phyloP scores from a whole-genome alignment of 164 flowering plant species.

The Liriodendron chinense region DNA sequence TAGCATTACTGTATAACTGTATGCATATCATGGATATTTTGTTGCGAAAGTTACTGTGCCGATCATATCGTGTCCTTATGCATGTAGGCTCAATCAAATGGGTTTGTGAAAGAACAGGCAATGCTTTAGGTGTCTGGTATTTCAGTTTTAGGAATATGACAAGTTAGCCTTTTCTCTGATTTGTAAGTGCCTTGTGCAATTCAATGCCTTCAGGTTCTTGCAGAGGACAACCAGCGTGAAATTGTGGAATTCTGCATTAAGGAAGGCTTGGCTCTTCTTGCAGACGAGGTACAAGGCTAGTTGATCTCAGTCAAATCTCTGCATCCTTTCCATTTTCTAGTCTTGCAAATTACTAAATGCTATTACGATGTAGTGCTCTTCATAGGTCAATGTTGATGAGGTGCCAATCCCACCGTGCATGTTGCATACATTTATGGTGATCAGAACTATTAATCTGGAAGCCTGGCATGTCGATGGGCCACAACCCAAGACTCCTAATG shows the following conservation, averaged over 20 bases:
- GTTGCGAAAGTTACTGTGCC: no score
- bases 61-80: no score
- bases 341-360: neutral
- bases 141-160: no score
- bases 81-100: no score
- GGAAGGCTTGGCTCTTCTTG: slow-evolving; percentile 93
- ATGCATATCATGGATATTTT: no score
- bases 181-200: neutral
- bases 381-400: neutral
- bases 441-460: neutral
- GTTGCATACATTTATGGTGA: neutral
- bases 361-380: neutral
- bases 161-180: neutral
- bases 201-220: slow-evolving; percentile 63
- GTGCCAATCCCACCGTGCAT: neutral
- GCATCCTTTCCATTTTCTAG: neutral
- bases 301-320: neutral
- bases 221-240: slow-evolving; percentile 80
- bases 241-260: slow-evolving; percentile 93
- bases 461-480: neutral
- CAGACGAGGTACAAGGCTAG: slow-evolving; percentile 76
- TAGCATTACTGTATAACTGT: no score
- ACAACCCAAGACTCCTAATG: neutral
- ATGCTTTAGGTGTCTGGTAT: no score
- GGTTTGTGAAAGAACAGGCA: no score